Percentiles rank a stretch among this genome's conserved stretches.
Conservation (phyloP, 2,329 filamentous ascomycete species). For the Alternaria tenuissima region DNA sequence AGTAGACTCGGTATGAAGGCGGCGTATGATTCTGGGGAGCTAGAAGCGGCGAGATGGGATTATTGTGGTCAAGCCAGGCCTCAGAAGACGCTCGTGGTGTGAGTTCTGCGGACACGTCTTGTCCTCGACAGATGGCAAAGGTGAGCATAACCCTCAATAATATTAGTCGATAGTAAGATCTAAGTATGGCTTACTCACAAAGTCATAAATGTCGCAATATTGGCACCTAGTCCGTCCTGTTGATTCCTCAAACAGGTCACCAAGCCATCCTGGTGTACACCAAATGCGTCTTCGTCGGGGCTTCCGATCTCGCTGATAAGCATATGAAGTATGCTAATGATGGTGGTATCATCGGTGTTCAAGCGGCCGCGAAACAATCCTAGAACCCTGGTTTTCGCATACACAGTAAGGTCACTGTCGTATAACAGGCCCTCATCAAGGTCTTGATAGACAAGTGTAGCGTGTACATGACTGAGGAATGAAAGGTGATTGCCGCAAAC, state of each 20-base stretch:
- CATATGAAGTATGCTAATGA: slow-evolving; percentile 44
- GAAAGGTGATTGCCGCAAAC: slow-evolving; percentile 41
- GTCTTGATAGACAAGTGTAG: slow-evolving; percentile 46
- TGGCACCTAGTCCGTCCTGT: slow-evolving; percentile 29
- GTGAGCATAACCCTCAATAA: slow-evolving; percentile 31
- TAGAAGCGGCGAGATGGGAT: slow-evolving; percentile 36
- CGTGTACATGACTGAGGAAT: slow-evolving; percentile 46
- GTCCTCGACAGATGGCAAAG: slow-evolving; percentile 35
- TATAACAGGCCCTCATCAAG: slow-evolving; percentile 36
- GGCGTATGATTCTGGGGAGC: slow-evolving; percentile 28
- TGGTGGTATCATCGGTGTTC: slow-evolving; percentile 39
- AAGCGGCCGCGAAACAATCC: slow-evolving; percentile 38
- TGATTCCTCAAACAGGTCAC: slow-evolving; percentile 33
- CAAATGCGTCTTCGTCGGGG: slow-evolving; percentile 38
- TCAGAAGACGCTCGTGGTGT: slow-evolving; percentile 18
- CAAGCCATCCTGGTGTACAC: slow-evolving; percentile 42
- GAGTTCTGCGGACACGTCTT: slow-evolving; percentile 26
- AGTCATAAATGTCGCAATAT: slow-evolving; percentile 35
- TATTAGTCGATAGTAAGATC: background rate
- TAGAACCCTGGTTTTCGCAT: slow-evolving; percentile 43
- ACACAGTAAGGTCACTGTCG: slow-evolving; percentile 43
- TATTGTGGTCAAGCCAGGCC: slow-evolving; percentile 2
- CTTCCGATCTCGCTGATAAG: slow-evolving; percentile 44
- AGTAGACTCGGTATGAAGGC: slow-evolving; percentile 27
- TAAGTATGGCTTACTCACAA: slow-evolving; percentile 32